Conservation (phyloP, 192 early-diverging fungal species). For the Mortierella alpina region DNA sequence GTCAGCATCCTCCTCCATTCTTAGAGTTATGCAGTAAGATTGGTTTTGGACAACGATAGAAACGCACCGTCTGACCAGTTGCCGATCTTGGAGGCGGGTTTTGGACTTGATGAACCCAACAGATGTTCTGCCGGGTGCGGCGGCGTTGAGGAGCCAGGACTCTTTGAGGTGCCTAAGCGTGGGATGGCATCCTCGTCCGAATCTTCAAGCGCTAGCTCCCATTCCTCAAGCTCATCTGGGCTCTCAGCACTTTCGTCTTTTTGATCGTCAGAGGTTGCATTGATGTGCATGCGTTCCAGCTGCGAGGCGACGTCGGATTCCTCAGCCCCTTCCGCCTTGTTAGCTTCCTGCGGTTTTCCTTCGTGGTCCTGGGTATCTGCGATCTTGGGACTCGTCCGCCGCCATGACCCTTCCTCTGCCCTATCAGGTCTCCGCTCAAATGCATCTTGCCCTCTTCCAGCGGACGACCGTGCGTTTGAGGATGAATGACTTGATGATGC, state of each 20-base stretch:
- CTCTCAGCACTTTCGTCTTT: conserved; percentile 10
- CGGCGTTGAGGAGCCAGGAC: neutral
- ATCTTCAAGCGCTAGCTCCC: conserved; percentile 37
- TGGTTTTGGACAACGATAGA: neutral
- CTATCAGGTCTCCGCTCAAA: conserved; percentile 9
- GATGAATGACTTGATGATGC: neutral
- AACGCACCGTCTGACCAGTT: conserved; percentile 45
- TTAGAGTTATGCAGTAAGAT: neutral
- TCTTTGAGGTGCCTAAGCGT: conserved; percentile 9
- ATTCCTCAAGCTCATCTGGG: conserved; percentile 44
- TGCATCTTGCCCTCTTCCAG: neutral
- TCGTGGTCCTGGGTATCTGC: too few species aligned
- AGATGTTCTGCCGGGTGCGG: conserved; percentile 36
- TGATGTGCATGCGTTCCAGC: conserved; percentile 8
- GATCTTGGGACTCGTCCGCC: neutral
- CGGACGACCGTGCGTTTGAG: neutral
- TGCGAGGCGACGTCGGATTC: neutral
- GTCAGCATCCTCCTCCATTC: neutral
- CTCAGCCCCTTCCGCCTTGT: neutral
- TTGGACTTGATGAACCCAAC: neutral
- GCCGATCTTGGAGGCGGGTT: conserved; percentile 10
- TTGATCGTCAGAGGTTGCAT: neutral
- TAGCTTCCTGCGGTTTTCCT: neutral
- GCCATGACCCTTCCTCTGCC: conserved; percentile 17
- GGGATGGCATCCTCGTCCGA: conserved; percentile 44